Base-by-base conservation (phyloP, 306 rosid species). In the Prinsepia uniflora region DNA sequence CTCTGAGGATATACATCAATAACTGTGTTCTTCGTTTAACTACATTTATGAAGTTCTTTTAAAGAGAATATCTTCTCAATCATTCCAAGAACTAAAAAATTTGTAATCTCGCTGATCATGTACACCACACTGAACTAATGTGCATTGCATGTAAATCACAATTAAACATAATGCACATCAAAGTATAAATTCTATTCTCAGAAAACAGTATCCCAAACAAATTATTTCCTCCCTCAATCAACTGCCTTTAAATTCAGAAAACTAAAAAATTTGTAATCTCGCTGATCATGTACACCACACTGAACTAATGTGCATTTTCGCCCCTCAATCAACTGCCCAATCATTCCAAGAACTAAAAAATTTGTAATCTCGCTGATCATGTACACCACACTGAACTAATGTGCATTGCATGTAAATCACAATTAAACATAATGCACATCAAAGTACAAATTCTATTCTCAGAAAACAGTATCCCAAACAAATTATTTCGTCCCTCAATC, bases 31-130 rank as follows among this genome's bases (percentile, higher is more conserved):
- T 39, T 13, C 40, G 63, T 53, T 58, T 24, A 39, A 20, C 39
- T 68, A 39, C 41, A 40, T 68, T 42, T 12, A 49, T 39, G 18
- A n/a, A 7, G 57, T 53, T 57, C 59, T 62, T 52, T 68, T 52
- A 14, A 36, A 52, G 39, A 44, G 39, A 34, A 48, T 48, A 48
- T 39, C 34, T 52, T 44, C 72, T 39, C 39, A 6, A 8, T 40
- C 41, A 69, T 18, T 55, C 46, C 2, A 22, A 58, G 8, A 41
- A 58, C 30, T 58, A 41, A 12, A 30, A 10, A 3, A 30, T 58
- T 0, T 58, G 5, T 30, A 58, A 58, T 24, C 59, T 54, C 59
- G 9, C 19, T 4, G 7, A 54, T 18, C 30, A 15, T 7, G 14
- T 47, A 47, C 4, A 30, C 34, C 34, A 54, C 59, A 54, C 59